phyloP scores from a whole-genome alignment of 2,329 filamentous ascomycete genomes.

The Scorias spongiosa region DNA sequence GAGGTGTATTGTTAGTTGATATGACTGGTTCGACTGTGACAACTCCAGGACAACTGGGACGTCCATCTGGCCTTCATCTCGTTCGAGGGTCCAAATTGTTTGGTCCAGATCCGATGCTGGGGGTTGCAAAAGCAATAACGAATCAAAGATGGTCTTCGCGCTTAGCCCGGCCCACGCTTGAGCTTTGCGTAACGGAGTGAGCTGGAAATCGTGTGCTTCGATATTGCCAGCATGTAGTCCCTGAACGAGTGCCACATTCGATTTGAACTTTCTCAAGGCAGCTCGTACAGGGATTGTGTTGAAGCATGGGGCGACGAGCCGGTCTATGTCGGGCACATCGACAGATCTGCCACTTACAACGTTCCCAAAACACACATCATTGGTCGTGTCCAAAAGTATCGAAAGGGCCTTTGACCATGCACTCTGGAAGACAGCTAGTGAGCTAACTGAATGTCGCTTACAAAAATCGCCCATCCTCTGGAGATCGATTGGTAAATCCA shows the following conservation, averaged over 20 bases:
- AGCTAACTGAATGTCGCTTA: conserved; percentile 37
- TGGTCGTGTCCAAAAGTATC: conserved; percentile 33
- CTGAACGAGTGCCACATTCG: conserved; percentile 43
- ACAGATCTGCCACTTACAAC: conserved; percentile 65
- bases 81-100: conserved; percentile 33
- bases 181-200: conserved; percentile 58
- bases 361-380: conserved; percentile 74
- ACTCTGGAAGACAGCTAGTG: conserved; percentile 55
- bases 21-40: conserved; percentile 12
- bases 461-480: conserved; percentile 33
- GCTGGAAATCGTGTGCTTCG: conserved; percentile 50
- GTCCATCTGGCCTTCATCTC: conserved; percentile 50
- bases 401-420: conserved; percentile 55
- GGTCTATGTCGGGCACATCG: conserved; percentile 48
- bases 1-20: background rate
- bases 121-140: conserved; percentile 64
- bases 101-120: conserved; percentile 29
- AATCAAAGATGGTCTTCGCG: conserved; percentile 51
- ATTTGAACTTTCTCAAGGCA: conserved; percentile 31
- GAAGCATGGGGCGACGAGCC: conserved; percentile 77
- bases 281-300: conserved; percentile 68
- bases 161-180: conserved; percentile 34
- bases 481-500: conserved; percentile 2
- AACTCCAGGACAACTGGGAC: conserved; percentile 66
- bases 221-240: conserved; percentile 47